phyloP scores from a whole-genome alignment of 202 grass and related monocot genomes.

The Setaria italica region DNA sequence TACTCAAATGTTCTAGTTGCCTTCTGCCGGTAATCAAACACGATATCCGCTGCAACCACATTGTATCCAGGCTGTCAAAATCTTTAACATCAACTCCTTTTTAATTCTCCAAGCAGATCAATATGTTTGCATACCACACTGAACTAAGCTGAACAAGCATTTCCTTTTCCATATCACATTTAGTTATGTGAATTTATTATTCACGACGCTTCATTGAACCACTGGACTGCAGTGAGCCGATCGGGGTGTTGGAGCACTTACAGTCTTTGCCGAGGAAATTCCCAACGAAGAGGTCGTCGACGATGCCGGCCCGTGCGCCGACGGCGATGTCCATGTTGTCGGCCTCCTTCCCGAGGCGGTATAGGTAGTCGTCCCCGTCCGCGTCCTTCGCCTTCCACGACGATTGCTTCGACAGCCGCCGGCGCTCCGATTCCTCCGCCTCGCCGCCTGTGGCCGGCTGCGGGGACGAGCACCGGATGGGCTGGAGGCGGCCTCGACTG shows the following conservation, averaged over 20 bases:
- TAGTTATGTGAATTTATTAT: background rate
- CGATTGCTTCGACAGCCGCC: slow-evolving; percentile 65
- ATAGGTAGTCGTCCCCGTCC: slow-evolving; percentile 82
- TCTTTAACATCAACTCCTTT: background rate
- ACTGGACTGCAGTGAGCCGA: background rate
- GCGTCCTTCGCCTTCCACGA: slow-evolving; percentile 80
- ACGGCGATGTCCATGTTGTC: slow-evolving; percentile 90
- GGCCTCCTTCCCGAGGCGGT: slow-evolving; percentile 83
- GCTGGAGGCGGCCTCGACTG: background rate
- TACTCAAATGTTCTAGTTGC: slow-evolving; percentile 87
- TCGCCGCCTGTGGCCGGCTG: slow-evolving; percentile 43
- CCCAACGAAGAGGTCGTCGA: slow-evolving; percentile 88
- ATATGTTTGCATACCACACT: background rate
- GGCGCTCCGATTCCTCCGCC: slow-evolving; percentile 19
- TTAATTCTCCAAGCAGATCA: background rate
- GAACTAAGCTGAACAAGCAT: background rate
- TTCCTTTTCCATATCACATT: slow-evolving; percentile 12
- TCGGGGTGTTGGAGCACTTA: background rate
- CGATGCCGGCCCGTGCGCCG: slow-evolving; percentile 67
- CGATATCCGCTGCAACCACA: slow-evolving; percentile 78
- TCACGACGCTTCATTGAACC: background rate
- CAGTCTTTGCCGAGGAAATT: slow-evolving; percentile 91
- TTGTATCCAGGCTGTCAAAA: slow-evolving; percentile 22
- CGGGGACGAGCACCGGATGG: slow-evolving; percentile 40
- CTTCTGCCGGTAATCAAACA: slow-evolving; percentile 96